phyloP scores from a whole-genome alignment of 2,329 filamentous ascomycete genomes.

The Fusarium chaquense region DNA sequence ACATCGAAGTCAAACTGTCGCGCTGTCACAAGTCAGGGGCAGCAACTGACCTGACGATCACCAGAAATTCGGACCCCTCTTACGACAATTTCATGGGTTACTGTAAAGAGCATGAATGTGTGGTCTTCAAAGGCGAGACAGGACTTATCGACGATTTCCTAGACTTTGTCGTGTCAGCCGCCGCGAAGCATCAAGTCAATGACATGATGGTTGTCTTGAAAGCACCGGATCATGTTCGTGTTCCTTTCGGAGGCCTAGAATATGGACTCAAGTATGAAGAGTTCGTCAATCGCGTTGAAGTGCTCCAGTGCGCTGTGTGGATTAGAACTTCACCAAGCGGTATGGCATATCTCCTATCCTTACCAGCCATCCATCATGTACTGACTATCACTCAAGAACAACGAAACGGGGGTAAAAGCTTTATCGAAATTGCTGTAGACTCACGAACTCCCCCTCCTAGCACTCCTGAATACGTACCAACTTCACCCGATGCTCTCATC shows the following conservation, averaged over 20 bases:
- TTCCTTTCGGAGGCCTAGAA: constrained; percentile 40
- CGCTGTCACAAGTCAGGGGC: constrained; percentile 17
- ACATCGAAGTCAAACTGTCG: constrained; percentile 25
- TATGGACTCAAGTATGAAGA: constrained; percentile 38
- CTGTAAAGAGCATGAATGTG: constrained; percentile 27
- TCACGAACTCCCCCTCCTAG: background rate
- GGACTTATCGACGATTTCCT: constrained; percentile 38
- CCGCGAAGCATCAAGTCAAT: constrained; percentile 7
- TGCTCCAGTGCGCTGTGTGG: constrained; percentile 47
- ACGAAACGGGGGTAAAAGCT: background rate
- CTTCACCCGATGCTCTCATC: background rate
- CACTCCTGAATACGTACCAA: background rate
- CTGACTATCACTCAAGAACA: constrained; percentile 10
- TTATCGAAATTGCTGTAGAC: background rate
- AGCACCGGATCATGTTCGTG: constrained; percentile 26
- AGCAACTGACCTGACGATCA: constrained; percentile 24
- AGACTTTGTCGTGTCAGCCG: constrained; percentile 26
- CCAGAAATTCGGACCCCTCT: constrained; percentile 22
- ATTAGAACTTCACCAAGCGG: constrained; percentile 23
- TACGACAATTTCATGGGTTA: constrained; percentile 46
- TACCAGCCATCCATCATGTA: background rate
- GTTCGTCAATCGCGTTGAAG: constrained; percentile 43
- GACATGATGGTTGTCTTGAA: constrained; percentile 27
- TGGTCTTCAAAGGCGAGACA: constrained; percentile 43
- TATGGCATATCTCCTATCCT: constrained; percentile 15